Conservation (phyloP, 345 rosid species). For the Sapria himalayana region DNA sequence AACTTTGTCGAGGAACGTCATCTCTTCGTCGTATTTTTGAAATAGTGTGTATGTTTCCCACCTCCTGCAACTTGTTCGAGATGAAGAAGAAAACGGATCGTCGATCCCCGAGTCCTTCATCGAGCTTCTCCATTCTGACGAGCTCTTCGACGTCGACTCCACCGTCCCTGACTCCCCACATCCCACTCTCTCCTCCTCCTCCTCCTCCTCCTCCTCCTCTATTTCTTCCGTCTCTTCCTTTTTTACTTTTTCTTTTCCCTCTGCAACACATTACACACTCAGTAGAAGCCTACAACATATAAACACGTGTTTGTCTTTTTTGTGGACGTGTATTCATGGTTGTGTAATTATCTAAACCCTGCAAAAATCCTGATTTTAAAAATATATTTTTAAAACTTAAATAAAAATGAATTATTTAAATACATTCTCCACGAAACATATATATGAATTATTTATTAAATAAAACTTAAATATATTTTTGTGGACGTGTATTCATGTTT, state of each 20-base stretch:
- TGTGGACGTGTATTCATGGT: too few relatives aligned
- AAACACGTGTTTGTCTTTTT: too few relatives aligned
- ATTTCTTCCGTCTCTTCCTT: constrained; percentile 5
- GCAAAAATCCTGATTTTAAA: too few relatives aligned
- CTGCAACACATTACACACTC: too few relatives aligned
- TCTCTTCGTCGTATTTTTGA: constrained; percentile 92
- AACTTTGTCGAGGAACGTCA: constrained; percentile 63
- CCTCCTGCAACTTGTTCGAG: constrained; percentile 78
- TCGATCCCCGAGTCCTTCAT: constrained; percentile 50
- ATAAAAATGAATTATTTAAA: too few relatives aligned
- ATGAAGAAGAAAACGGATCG: constrained; percentile 89
- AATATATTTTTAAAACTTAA: too few relatives aligned
- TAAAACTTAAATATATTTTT: too few relatives aligned
- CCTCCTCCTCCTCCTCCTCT: constrained; percentile 25
- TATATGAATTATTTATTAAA: too few relatives aligned
- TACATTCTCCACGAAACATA: too few relatives aligned
- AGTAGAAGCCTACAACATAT: too few relatives aligned
- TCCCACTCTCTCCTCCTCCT: constrained; percentile 17
- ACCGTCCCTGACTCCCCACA: constrained; percentile 67
- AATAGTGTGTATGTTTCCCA: constrained; percentile 97
- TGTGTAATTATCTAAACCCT: too few relatives aligned
- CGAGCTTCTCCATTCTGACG: constrained; percentile 97
- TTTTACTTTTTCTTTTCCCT: constrained; percentile 29
- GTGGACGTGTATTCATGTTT: too few relatives aligned
- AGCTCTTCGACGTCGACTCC: constrained; percentile 94